Conservation (phyloP, 495 filamentous ascomycete genomes). For the Neurospora sp. region DNA sequence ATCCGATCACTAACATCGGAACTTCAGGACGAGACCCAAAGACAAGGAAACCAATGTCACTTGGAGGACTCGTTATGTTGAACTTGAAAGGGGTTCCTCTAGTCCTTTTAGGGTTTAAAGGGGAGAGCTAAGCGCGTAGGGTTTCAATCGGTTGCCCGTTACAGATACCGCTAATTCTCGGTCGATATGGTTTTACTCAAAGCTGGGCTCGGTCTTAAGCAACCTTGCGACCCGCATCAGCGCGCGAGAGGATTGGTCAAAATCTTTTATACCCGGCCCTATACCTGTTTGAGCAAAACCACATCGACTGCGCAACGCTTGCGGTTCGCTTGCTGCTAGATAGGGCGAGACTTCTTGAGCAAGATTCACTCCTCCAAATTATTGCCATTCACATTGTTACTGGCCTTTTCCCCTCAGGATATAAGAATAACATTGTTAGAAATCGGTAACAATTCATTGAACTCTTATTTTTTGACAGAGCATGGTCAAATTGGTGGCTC, state of each 20-base stretch:
- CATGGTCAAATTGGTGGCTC: background rate
- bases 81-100: background rate
- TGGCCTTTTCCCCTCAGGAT: background rate
- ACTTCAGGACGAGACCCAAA: background rate
- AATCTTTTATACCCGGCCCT: no score
- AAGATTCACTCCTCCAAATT: background rate
- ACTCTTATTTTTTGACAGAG: background rate
- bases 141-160: background rate
- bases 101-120: background rate
- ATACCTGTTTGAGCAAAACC: no score
- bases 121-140: background rate
- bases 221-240: no score
- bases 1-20: no score
- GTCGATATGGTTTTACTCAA: no score
- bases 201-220: no score
- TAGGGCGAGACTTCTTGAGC: background rate
- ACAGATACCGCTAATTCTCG: background rate
- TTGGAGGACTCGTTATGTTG: background rate
- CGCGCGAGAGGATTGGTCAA: no score
- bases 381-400: background rate
- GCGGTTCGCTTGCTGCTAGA: background rate
- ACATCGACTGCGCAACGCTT: background rate
- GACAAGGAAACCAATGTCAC: background rate
- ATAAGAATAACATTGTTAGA: background rate
- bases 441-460: background rate